Evolutionary conservation across 164 flowering plant species (phyloP), one percentile per base, ranked within the genome.

Genomic region (Aristolochia contorta): DNA sequence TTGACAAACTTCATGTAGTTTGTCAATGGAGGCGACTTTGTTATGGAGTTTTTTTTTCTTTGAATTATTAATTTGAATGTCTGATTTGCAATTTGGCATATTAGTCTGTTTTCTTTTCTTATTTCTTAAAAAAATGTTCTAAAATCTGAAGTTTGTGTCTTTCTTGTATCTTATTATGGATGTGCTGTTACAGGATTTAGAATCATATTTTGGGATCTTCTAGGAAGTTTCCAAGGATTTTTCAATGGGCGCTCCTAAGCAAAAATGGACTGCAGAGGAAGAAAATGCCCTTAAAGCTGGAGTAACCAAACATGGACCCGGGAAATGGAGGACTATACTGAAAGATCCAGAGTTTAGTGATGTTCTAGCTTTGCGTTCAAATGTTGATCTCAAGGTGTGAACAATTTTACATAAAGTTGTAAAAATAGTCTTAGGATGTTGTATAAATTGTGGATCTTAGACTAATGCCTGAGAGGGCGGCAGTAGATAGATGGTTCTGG

Each of bases 281-380:
- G 98, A 92, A 81, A 71, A 81, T 18, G 98, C 98, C 14, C 83
- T 92, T 12, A 89, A 82, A 74, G 85, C 96, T 72, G 98, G 97
- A 54, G 88, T 92, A 47, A 72, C 73, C 22, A 92, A 90, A 67
- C 96, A 92, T 75, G 98, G 98, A 58, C 83, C 90, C 22, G 97
- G 98, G 2, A 92, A 89, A 72, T 92, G 98, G 97, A 89, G 96
- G n/a, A 92, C 97, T 13, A 92, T 92, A 67, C 86, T 92, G 57
- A 92, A 87, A 73, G 97, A 92, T 59, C 98, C 98, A 12, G 91
- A 89, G 67, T 89, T 82, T 63, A 87, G 86, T 59, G 61, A 78
- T 41, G 75, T 92, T 59, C 69, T 92, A 65, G 79, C 76, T 67
- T 76, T 80, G 69, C 94, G 97, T 37, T 92, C 97, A 57, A 89